Evolutionary conservation across 352 stramenopile species (phyloP).

Genomic region (Phytopythium delawarense): DNA sequence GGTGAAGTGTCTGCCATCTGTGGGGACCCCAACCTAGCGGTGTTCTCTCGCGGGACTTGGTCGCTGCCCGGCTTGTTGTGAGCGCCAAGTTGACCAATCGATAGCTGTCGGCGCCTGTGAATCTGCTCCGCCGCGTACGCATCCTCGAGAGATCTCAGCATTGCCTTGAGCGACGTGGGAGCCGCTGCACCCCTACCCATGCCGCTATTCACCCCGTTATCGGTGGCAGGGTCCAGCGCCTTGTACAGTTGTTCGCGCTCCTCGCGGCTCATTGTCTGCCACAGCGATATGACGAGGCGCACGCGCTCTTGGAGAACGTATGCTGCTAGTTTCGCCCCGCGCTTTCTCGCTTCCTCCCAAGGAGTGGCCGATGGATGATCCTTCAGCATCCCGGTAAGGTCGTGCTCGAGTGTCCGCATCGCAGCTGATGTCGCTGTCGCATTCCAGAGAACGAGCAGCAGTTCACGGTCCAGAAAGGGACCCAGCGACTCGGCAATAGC

Average conservation of each 20-base stretch:
- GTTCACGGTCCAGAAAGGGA: constrained; percentile 48
- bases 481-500: constrained; percentile 39
- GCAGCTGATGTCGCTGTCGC: constrained; percentile 28
- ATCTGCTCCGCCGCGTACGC: constrained; percentile 61
- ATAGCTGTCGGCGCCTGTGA: constrained; percentile 35
- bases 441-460: constrained; percentile 66
- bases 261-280: constrained; percentile 46
- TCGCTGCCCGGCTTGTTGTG: neutral
- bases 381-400: constrained; percentile 5
- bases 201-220: neutral
- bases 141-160: constrained; percentile 51
- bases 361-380: neutral
- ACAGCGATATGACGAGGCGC: constrained; percentile 41
- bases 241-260: constrained; percentile 39
- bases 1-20: constrained; percentile 2
- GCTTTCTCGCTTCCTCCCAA: constrained; percentile 27
- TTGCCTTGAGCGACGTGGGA: constrained; percentile 24
- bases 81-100: neutral
- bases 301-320: constrained; percentile 64
- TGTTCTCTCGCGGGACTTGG: neutral
- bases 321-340: constrained; percentile 34
- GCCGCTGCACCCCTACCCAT: constrained; percentile 1
- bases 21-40: neutral
- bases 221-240: constrained; percentile 15
- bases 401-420: constrained; percentile 10